Evolutionary conservation across 176 grass and related monocot species (phyloP), one percentile per base, ranked within the genome.

Genomic region (maize (Zea mays)): DNA sequence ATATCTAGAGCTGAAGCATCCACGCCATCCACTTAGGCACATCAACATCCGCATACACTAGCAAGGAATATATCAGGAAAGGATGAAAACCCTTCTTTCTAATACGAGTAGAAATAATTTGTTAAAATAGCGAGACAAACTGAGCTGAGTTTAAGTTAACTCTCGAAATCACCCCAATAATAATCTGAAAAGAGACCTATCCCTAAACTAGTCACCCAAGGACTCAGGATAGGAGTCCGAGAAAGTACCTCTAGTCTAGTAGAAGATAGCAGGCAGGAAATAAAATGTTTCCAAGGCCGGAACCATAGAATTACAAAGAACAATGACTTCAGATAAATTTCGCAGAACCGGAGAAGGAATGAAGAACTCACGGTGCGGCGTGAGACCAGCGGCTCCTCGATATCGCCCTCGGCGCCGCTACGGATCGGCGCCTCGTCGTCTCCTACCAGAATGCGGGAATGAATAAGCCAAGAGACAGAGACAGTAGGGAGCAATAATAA

Each of bases 341-440:
- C 10, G 45, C 34, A 3, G 14, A 43, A 51, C 3, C 7, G 5
- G 1, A 17, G 39, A 14, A 14, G 63, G 17, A 11, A 63, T 36
- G 20, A 82, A 52, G 59, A 83, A 77, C 73, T 77, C 73, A 77
- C 82, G 6, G 73, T 2, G 42, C 64, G 12, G 64, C 39, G 73
- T 1, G 39, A n/a, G 14, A 84, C 56, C 44, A 84, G 58, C 19
- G 74, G 74, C 82, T 78, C 82, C n/a, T 71, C 35, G 55, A 77
- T 14, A 15, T 49, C 64, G 17, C 12, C 27, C 27, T 27, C 27
- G 27, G 27, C 27, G 27, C 27, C 65, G 8, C 51, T 54, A n/a
- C 10, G 2, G 72, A 68, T 68, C 63, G 39, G 51, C 63, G 62
- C 41, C 51, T 58, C 81, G 52, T 39, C 71, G 48, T 14, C 38